phyloP scores from a whole-genome alignment of 129 eudicot species.

The Lonicera japonica region DNA sequence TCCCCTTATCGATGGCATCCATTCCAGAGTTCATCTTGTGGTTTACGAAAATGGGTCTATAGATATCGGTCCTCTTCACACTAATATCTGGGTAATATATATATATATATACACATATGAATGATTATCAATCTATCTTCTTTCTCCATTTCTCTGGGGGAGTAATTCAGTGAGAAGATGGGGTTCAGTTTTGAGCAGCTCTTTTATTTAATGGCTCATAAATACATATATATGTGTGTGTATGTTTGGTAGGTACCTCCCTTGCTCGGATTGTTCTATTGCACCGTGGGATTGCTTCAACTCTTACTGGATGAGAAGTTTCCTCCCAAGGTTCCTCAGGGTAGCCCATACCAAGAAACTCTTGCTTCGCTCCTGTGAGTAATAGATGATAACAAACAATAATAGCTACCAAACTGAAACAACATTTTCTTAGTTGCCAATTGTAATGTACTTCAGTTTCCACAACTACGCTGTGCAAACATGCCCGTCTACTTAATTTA shows the following conservation, averaged over 20 bases:
- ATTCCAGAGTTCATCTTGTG: conserved; percentile 67
- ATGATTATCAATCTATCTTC: not conserved
- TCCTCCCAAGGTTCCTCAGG: conserved; percentile 22
- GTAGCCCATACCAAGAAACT: conserved; percentile 27
- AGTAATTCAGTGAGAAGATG: no score
- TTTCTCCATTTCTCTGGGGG: not conserved
- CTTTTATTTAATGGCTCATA: not conserved
- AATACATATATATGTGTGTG: not conserved
- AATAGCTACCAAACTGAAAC: no score
- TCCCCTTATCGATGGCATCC: conserved; percentile 65
- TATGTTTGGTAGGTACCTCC: conserved; percentile 55
- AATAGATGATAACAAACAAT: no score
- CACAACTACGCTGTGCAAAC: no score
- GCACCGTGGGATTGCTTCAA: conserved; percentile 59
- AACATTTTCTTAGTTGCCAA: no score
- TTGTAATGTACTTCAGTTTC: no score
- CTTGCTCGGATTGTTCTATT: conserved; percentile 73
- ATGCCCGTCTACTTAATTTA: no score
- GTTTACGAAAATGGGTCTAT: conserved; percentile 63
- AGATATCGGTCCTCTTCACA: conserved; percentile 75
- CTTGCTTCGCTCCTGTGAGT: conserved; percentile 61
- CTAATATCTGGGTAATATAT: conserved; percentile 54
- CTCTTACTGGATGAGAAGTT: conserved; percentile 49
- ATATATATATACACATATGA: not conserved
- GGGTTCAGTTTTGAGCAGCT: not conserved